Conservation (phyloP, 1,284 basidiomycete genomes). For the Leccinum fuscescens region DNA sequence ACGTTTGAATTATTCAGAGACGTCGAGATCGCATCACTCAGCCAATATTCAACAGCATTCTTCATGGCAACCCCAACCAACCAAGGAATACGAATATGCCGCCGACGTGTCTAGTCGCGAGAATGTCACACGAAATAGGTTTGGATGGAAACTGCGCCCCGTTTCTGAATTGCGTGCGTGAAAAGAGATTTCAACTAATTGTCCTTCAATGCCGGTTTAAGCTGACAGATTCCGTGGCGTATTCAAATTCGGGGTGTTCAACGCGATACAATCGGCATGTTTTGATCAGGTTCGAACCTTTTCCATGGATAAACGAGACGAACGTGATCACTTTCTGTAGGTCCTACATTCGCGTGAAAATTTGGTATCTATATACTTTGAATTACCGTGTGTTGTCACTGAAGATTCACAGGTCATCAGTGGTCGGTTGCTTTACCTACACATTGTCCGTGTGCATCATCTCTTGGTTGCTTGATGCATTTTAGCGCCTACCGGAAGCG, state of each 20-base stretch:
- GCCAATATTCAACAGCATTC: not conserved
- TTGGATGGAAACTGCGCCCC: constrained; percentile 54
- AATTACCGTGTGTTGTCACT: constrained; percentile 8
- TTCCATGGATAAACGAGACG: not conserved
- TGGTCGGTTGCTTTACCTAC: constrained; percentile 45
- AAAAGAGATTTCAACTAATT: not conserved
- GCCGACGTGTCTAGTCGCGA: not conserved
- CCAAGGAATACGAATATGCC: not conserved
- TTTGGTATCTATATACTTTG: constrained; percentile 46
- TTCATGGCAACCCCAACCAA: not conserved
- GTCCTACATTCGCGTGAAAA: constrained; percentile 71
- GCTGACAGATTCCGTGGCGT: constrained; percentile 79
- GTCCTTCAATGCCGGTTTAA: constrained; percentile 31
- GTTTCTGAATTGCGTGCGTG: constrained; percentile 71
- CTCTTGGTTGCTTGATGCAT: constrained; percentile 10
- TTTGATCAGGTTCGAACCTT: constrained; percentile 64
- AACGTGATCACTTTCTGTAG: constrained; percentile 39
- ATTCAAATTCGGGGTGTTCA: constrained; percentile 89
- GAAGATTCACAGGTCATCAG: constrained; percentile 61
- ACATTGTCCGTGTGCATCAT: constrained; percentile 1
- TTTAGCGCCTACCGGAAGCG: constrained; percentile 86
- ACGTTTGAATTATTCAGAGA: not conserved
- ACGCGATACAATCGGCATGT: constrained; percentile 84
- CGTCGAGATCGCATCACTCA: not conserved
- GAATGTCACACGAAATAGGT: constrained; percentile 38